Evolutionary conservation across 2,329 filamentous ascomycete genomes (phyloP), one percentile per base, ranked within the genome.

Genomic region (Neophaeococcomyces mojaviensis): DNA sequence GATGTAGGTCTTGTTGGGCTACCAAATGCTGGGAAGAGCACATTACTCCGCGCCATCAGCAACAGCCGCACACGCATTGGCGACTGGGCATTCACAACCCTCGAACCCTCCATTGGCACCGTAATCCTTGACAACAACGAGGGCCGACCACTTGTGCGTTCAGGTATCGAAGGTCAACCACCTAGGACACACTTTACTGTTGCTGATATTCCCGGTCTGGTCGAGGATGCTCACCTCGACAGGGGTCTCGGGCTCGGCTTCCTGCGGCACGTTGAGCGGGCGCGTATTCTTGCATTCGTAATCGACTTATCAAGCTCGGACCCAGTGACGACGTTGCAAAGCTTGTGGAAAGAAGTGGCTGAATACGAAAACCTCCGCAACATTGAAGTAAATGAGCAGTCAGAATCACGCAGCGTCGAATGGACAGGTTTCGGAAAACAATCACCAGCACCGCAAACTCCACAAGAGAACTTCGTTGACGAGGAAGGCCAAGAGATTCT

Each of bases 1-100:
- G 92, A 98, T 65, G 84, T 98, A 6, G 92, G 92, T 0, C 76
- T 98, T 2, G 92, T 98, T 13, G 92, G 92, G 1, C 77, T 97
- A 13, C 92, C 92, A 1, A 98, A 98, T 63, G 92, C 90, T 3
- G 92, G 92, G 7, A 98, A 98, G 68, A 94, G 86, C 61, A 97
- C 92, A 0, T 74, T 98, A 1, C 76, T 97, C 13, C 82, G 92
- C 15, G 83, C 89, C 2, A 70, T 98, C 57, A 94, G 83, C 58
- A 89, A 89, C 63, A 94, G 86, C 62, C 83, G 88, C 49, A 87
- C 92, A 1, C 79, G 92, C 32, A 81, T 98, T 3, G 92, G 92
- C 33, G 82, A 86, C 62, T 98, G 92, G 92, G 90, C 88, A 8
- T 98, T 98, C 64, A 98, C 92, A 2, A 98, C 92, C 0, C 73